A percentile compares a stretch with the other conserved stretches of the same genome.
Conservation (phyloP, 2,329 filamentous ascomycete species). For the Pyricularia grisea region DNA sequence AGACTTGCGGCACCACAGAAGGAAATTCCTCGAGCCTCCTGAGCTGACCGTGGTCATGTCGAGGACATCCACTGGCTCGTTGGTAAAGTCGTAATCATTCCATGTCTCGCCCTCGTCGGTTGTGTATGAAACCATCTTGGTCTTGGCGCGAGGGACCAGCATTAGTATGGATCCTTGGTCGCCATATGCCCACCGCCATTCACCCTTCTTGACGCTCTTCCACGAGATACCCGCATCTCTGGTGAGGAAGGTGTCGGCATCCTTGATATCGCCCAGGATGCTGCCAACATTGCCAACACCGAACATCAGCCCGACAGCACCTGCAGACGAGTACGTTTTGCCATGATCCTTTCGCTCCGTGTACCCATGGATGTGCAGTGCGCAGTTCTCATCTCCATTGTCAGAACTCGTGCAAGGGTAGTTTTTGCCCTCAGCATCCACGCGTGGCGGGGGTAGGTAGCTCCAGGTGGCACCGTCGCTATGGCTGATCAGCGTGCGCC, state of each 20-base stretch:
- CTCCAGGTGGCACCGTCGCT: conserved; percentile 91
- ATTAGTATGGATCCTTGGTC: conserved; percentile 92
- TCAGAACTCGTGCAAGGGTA: conserved; percentile 55
- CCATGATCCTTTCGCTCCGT: conserved; percentile 77
- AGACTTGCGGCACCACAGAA: conserved; percentile 69
- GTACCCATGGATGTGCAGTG: conserved; percentile 89
- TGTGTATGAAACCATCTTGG: conserved; percentile 43
- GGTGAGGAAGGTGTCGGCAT: conserved; percentile 86
- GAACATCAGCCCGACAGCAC: conserved; percentile 84
- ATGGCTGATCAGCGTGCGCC: conserved; percentile 89
- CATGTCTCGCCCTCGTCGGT: conserved; percentile 71
- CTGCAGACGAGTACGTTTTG: conserved; percentile 80
- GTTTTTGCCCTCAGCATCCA: conserved; percentile 60
- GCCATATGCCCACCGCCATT: conserved; percentile 88
- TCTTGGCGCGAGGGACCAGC: conserved; percentile 65
- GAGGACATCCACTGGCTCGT: conserved; percentile 60
- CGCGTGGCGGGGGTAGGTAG: conserved; percentile 60
- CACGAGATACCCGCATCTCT: conserved; percentile 84
- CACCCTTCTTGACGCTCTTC: conserved; percentile 77
- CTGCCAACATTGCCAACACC: conserved; percentile 83
- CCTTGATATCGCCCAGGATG: conserved; percentile 54
- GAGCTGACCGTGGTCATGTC: conserved; percentile 84
- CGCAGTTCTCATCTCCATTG: conserved; percentile 57
- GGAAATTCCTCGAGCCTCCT: conserved; percentile 82
- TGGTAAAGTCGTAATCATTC: conserved; percentile 64